phyloP scores from a whole-genome alignment of 2,329 filamentous ascomycete genomes.

The Aspergillus piperis region DNA sequence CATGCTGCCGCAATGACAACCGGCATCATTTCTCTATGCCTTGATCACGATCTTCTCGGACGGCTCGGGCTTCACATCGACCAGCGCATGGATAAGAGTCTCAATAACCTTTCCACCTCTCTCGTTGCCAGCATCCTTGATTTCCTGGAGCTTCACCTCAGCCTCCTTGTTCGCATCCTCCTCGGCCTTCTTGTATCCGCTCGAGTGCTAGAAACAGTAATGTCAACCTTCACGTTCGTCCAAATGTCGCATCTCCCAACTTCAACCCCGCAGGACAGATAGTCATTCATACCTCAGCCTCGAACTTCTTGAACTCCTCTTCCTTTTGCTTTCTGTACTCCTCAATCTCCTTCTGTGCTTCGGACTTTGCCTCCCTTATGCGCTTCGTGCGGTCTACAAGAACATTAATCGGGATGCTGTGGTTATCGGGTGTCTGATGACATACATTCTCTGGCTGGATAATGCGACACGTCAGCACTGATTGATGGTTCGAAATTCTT shows the following conservation, averaged over 20 bases:
- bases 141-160: constrained; percentile 78
- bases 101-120: constrained; percentile 77
- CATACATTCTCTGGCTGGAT: constrained; percentile 81
- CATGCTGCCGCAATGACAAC: constrained; percentile 9
- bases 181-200: constrained; percentile 83
- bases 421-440: not conserved
- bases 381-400: constrained; percentile 83
- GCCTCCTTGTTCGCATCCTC: constrained; percentile 78
- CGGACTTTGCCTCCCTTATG: constrained; percentile 92
- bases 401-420: constrained; percentile 10
- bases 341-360: constrained; percentile 97
- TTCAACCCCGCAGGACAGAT: not conserved
- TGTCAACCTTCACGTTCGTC: not conserved
- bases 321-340: constrained; percentile 89
- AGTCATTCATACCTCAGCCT: constrained; percentile 64
- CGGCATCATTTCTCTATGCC: constrained; percentile 28
- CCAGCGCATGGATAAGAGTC: constrained; percentile 81
- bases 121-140: constrained; percentile 77
- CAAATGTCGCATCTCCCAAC: not conserved
- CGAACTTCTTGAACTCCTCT: constrained; percentile 90
- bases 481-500: not conserved
- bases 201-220: constrained; percentile 66
- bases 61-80: constrained; percentile 75
- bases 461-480: constrained; percentile 29
- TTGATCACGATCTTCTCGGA: constrained; percentile 50